Evolutionary conservation across 805 yeast genomes (phyloP), one percentile per base, ranked within the genome.

Genomic region (Ogataea methanolica): DNA sequence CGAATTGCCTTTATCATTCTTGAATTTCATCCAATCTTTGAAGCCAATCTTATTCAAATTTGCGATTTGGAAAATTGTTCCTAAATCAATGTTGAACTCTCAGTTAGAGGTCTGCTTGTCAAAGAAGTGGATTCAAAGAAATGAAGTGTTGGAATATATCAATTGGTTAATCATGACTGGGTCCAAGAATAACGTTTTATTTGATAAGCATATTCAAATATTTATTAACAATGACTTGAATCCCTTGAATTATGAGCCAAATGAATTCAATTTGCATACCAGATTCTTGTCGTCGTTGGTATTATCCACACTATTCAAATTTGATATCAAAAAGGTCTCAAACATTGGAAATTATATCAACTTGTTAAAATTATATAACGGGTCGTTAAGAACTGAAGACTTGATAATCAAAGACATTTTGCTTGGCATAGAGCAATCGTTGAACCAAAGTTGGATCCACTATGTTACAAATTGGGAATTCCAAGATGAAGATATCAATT

Each of bases 381-480:
- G 96, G 4, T 72, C 91, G 0, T 66, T 72, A 2, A 61, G 76
- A 15, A 67, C 80, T 1, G 79, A 78, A 35, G 97, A 92, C 59
- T 60, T 78, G 45, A 48, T 90, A 2, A 59, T 92, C 26, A 76
- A 85, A 45, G 62, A 68, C 4, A 66, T 87, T 1, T 60, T 92
- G 40, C 70, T 73, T 45, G 61, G 62, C 12, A 69, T 89, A 34
- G 98, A 92, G 63, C 57, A 78, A 0, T 65, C 66, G 4, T 56
- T 73, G 6, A 55, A 49, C 8, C 55, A 47, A 26, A 79, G 89
- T 7, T 89, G 96, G 95, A 71, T 85, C n/a, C 72, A 72, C 44
- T 62, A 71, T 35, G 80, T 86, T 5, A 67, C 72, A 33, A 69
- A 75, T 39, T 87, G 96, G 95, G 90, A 85, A 44, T 75, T 83